Conservation (phyloP, 768 basidiomycete genomes). For the Lactifluus piperatus region DNA sequence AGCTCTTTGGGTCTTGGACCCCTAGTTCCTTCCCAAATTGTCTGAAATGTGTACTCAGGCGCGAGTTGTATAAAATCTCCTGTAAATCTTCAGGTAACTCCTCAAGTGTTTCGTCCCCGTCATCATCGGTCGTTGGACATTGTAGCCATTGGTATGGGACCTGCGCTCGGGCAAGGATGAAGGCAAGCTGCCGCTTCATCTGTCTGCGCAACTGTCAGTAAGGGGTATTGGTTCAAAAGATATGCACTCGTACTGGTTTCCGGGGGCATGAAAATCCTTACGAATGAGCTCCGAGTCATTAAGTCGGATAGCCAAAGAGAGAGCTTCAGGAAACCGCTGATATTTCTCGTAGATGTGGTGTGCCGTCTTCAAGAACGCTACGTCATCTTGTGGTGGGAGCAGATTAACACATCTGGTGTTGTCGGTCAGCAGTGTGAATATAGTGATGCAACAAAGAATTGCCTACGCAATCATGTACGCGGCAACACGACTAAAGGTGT, state of each 20-base stretch:
- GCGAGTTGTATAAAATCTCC: conserved; percentile 80
- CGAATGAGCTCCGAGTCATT: conserved; percentile 72
- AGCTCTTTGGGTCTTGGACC: conserved; percentile 78
- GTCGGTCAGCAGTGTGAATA: conserved; percentile 5
- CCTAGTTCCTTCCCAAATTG: conserved; percentile 92
- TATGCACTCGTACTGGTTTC: conserved; percentile 59
- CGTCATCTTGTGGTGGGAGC: conserved; percentile 87
- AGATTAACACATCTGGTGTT: conserved; percentile 69
- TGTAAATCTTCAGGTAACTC: conserved; percentile 75
- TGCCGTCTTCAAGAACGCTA: conserved; percentile 79
- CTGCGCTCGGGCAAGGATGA: conserved; percentile 87
- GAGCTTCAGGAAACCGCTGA: conserved; percentile 83
- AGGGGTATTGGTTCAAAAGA: neutral
- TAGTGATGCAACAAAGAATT: neutral
- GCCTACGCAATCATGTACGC: conserved; percentile 90
- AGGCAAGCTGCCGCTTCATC: conserved; percentile 94
- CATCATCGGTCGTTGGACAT: conserved; percentile 40
- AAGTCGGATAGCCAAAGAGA: conserved; percentile 77
- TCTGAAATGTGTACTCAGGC: conserved; percentile 76
- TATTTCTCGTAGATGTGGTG: conserved; percentile 84
- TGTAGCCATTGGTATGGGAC: conserved; percentile 87
- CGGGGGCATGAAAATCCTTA: conserved; percentile 83
- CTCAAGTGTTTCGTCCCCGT: conserved; percentile 43
- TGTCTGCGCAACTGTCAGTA: conserved; percentile 34
- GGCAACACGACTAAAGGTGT: conserved; percentile 84